These are phyloP conservation scores for Alloteropsis semialata DNA, from an alignment of 176 grass and related monocot species.

Conservation along the genomic window DNA sequence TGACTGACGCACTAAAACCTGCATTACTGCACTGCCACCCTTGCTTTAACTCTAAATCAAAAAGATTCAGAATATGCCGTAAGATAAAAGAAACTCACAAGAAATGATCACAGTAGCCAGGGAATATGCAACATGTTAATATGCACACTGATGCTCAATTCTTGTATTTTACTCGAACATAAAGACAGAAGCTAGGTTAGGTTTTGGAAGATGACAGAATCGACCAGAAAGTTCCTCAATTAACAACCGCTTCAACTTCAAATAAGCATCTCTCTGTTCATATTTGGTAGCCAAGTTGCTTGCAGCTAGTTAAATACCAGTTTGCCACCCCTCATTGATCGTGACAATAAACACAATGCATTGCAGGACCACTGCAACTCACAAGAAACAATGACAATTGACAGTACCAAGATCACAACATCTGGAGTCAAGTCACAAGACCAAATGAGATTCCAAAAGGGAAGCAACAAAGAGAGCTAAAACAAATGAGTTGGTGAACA, in stretches of 20 bases:
- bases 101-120: neutral
- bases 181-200: neutral
- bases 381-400: neutral
- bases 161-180: neutral
- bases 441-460: neutral
- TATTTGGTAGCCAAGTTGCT: neutral
- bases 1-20: neutral
- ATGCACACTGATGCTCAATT: neutral
- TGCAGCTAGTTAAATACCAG: neutral
- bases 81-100: neutral
- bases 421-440: neutral
- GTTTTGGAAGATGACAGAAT: neutral
- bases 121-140: neutral
- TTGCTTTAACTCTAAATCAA: neutral
- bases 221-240: neutral
- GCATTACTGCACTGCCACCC: neutral
- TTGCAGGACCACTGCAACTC: neutral
- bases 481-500: constrained; percentile 27
- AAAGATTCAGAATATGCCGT: neutral
- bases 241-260: neutral
- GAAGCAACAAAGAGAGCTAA: neutral
- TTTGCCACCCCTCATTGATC: neutral
- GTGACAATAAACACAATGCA: neutral
- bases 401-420: neutral
- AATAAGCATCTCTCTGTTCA: neutral